Base-by-base conservation (phyloP, 495 filamentous ascomycete species). In the Lophiostoma macrostomum region DNA sequence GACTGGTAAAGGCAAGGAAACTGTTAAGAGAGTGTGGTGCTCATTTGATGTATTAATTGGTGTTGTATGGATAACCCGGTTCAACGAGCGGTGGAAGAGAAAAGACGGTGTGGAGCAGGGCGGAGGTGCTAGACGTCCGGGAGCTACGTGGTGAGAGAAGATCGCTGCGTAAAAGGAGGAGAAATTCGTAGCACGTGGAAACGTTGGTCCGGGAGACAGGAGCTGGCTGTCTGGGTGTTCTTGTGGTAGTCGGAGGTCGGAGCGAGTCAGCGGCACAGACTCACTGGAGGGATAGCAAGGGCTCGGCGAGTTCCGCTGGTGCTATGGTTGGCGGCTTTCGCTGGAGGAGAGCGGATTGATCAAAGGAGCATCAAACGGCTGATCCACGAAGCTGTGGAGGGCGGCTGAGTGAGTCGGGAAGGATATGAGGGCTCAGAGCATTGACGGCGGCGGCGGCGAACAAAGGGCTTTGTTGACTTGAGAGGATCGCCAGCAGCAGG, bases 31-130 rank as follows among this genome's bases (percentile, higher is more conserved):
- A 67, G 41, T 53, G 64, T 63, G 38, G 52, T 58, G 64, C 43
- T 61, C 64, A 67, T 67, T 62, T 50, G 50, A 53, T 51, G 53
- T 56, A 61, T 64, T 61, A 67, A 59, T 56, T 52, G n/a, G n/a
- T n/a, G n/a, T 31, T 38, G 53, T 63, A 60, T 52, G 44, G 54
- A 63, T 63, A 63, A 48, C 60, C 54, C 60, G 60, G 39, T 31
- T 63, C 60, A 61, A 61, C 58, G 60, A 63, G 54, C 41, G 53
- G 31, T 48, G 22, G 47, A 37, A 28, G 49, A 40, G 43, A 22
- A 47, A 41, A 40, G 38, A 34, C 23, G 39, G 16, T 13, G 53
- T 53, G 31, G 43, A n/a, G n/a, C n/a, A n/a, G n/a, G 32, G 38
- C 22, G 44, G 51, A 41, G 23, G 49, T 50, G 12, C 41, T 52